Conservation (phyloP, 1,139 yeast species). For the Fermentozyma sake region DNA sequence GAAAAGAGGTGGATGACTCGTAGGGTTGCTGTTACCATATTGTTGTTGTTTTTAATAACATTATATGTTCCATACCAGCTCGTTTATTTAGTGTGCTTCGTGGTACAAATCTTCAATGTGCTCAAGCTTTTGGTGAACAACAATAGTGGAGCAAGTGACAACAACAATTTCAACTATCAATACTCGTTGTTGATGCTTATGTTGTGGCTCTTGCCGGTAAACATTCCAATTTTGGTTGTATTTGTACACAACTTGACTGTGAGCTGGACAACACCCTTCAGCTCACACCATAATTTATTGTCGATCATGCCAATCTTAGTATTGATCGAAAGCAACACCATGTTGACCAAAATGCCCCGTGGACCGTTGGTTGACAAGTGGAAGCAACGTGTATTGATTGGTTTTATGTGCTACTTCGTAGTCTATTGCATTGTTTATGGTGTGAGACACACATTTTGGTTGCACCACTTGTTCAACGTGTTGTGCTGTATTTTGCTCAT, state of each 20-base stretch:
- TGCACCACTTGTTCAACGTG: conserved; percentile 62
- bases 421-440: conserved; percentile 61
- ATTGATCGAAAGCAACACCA: conserved; percentile 42
- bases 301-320: conserved; percentile 62
- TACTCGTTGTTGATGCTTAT: conserved; percentile 51
- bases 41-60: conserved; percentile 41
- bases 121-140: conserved; percentile 20
- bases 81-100: conserved; percentile 56
- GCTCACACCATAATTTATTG: conserved; percentile 69
- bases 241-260: conserved; percentile 66
- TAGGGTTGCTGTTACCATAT: conserved; percentile 28
- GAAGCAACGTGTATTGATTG: conserved; percentile 4
- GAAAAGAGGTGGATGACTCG: conserved; percentile 12
- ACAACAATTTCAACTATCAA: conserved; percentile 43
- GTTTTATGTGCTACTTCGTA: conserved; percentile 36
- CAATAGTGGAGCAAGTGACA: conserved; percentile 11
- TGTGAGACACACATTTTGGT: conserved; percentile 63
- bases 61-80: conserved; percentile 76
- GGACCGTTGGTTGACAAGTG: conserved; percentile 4
- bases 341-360: conserved; percentile 7
- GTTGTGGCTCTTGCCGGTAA: conserved; percentile 66
- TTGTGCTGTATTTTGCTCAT: conserved; percentile 43
- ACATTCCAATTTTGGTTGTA: conserved; percentile 64
- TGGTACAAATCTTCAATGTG: conserved; percentile 49
- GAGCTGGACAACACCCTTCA: conserved; percentile 71